Evolutionary conservation across 495 filamentous ascomycete species (phyloP), one percentile per base, ranked within the genome.

Genomic region (Niebla homalea): DNA sequence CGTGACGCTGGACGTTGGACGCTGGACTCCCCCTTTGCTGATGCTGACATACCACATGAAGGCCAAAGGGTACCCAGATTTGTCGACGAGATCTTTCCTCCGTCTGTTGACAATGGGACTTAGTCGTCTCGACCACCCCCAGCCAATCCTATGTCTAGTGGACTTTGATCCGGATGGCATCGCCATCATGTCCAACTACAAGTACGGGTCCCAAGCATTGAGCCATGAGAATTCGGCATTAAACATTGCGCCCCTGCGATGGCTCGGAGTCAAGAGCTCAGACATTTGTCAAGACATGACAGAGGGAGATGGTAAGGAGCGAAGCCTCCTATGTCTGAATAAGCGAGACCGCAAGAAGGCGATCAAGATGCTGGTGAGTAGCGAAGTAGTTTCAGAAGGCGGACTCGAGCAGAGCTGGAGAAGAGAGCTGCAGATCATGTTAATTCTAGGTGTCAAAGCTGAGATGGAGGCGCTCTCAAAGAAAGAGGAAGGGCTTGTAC

Each of bases 61-160:
- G 87, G 86, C 78, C 1, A 97, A 95, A 70, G 92, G 92, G 0
- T 97, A 93, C 63, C 89, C 92, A 0, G 92, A 98, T 58, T 70
- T 95, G 21, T 72, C 75, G 5, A 94, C 89, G 0, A 67, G 93
- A 29, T 73, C 75, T 39, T 89, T 96, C 48, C 69, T 70, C 35
- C 59, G 54, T 42, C 48, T 73, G 26, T 60, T 58, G 48, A 47
- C 70, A 29, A 43, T 54, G 40, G 35, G 54, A 26, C 29, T 56
- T 50, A 53, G 40, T 45, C n/a, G 19, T 18, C 10, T 53, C 49
- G 49, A 5, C 58, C 57, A 44, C 60, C 66, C 2, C 36, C 60
- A 78, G 1, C 73, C 69, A 0, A 73, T 92, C 23, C 81, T 76
- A 49, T 80, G 70, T 1, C 69, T 97, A 0, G 80, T 89, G 1